Evolutionary conservation across 495 filamentous ascomycete genomes (phyloP).

Genomic region (Penicillium samsonianum): DNA sequence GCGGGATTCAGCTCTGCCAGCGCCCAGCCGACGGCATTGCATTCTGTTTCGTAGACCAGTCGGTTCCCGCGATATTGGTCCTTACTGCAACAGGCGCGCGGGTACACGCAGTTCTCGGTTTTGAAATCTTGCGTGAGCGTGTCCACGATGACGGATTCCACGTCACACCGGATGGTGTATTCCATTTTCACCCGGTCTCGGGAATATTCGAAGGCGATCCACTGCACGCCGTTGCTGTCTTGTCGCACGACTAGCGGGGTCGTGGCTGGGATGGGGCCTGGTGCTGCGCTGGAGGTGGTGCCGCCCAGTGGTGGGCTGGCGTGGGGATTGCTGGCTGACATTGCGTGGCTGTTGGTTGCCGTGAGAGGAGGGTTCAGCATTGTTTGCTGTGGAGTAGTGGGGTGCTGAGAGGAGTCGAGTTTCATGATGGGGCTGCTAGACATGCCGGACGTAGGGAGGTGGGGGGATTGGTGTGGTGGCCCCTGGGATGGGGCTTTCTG

Average conservation of each 20-base stretch:
- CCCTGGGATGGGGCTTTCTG: conserved; percentile 59
- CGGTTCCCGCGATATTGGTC: conserved; percentile 95
- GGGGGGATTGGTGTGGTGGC: conserved; percentile 51
- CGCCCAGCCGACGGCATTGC: conserved; percentile 97
- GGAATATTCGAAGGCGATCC: conserved; percentile 99
- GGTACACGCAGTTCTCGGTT: conserved; percentile 97
- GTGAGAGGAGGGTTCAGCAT: conserved; percentile 46
- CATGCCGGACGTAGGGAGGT: conserved; percentile 41
- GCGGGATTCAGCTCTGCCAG: conserved; percentile 89
- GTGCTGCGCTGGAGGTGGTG: conserved; percentile 87
- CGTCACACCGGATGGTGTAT: conserved; percentile 97
- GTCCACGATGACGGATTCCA: conserved; percentile 93
- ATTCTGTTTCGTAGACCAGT: conserved; percentile 94
- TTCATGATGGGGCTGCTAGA: conserved; percentile 41
- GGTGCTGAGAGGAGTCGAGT: conserved; percentile 50
- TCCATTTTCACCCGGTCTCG: conserved; percentile 98
- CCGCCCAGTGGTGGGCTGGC: conserved; percentile 44
- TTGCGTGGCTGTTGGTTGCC: conserved; percentile 50
- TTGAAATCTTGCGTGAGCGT: conserved; percentile 85
- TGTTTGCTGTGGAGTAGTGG: conserved; percentile 38
- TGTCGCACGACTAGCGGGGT: conserved; percentile 93
- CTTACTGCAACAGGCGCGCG: conserved; percentile 90
- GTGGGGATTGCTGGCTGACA: conserved; percentile 55
- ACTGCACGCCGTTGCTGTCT: conserved; percentile 95
- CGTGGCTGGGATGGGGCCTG: conserved; percentile 98